Percentiles rank a stretch among this genome's conserved stretches.
Conservation (phyloP, 1,284 basidiomycete genomes). For the Cryptococcus sp. region DNA sequence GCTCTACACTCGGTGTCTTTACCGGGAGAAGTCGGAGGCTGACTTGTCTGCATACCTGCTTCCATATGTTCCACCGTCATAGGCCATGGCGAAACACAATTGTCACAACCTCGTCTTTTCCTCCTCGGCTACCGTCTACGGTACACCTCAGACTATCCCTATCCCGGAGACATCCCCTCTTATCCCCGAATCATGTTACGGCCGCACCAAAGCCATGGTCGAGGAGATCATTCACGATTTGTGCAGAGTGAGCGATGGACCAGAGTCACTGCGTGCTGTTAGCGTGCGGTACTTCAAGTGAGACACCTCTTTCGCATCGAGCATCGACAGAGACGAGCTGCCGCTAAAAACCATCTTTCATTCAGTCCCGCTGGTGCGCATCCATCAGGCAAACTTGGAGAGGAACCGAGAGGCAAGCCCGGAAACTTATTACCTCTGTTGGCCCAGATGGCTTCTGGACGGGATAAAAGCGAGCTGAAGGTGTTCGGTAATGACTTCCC, state of each 20-base stretch:
- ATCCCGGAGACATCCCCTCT: slow-evolving; percentile 92
- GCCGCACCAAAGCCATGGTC: slow-evolving; percentile 91
- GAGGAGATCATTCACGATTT: slow-evolving; percentile 90
- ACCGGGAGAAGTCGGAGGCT: too few relatives aligned
- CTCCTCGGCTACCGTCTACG: slow-evolving; percentile 98
- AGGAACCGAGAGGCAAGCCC: slow-evolving; percentile 92
- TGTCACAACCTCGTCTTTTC: slow-evolving; percentile 91
- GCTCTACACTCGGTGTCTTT: too few relatives aligned
- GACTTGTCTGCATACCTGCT: too few relatives aligned
- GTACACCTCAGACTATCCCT: slow-evolving; percentile 86
- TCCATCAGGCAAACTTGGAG: slow-evolving; percentile 91
- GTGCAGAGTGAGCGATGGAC: slow-evolving; percentile 65
- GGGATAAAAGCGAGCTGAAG: slow-evolving; percentile 78
- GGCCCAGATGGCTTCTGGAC: slow-evolving; percentile 92
- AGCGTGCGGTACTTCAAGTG: slow-evolving; percentile 90
- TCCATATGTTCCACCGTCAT: slow-evolving; percentile 26
- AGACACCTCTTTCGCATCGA: slow-evolving; percentile 40
- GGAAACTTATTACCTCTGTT: slow-evolving; percentile 93
- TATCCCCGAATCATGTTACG: slow-evolving; percentile 89
- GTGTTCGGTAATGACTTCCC: slow-evolving; percentile 99
- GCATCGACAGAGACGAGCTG: not conserved
- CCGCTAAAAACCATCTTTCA: not conserved
- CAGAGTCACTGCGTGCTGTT: slow-evolving; percentile 40
- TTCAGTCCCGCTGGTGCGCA: slow-evolving; percentile 91
- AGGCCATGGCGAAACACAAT: slow-evolving; percentile 81